Evolutionary conservation across 129 eudicot species (phyloP).

Genomic region (Kitagawia praeruptora): DNA sequence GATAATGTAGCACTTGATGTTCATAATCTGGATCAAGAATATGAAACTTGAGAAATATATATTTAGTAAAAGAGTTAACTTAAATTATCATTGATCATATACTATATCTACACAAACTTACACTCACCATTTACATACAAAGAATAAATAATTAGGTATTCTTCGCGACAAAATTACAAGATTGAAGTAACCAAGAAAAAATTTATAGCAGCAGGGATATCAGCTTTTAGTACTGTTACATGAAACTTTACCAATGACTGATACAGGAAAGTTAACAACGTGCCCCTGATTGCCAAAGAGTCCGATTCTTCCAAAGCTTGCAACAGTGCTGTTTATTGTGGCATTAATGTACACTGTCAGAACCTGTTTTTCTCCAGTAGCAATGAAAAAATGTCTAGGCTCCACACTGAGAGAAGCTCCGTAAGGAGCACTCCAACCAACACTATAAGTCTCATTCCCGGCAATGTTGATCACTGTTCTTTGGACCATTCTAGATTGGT

Average conservation of each 20-base stretch:
- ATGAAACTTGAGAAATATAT: neutral
- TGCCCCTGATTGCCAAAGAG: constrained; percentile 77
- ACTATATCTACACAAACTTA: constrained; percentile 10
- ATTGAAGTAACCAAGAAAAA: constrained; percentile 6
- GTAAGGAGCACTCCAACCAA: constrained; percentile 86
- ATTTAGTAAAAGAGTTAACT: neutral
- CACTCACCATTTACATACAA: constrained; percentile 11
- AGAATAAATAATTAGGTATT: constrained; percentile 1
- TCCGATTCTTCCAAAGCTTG: constrained; percentile 92
- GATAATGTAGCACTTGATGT: neutral
- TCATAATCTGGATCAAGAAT: neutral
- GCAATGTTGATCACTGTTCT: constrained; percentile 66
- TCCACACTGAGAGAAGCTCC: constrained; percentile 70
- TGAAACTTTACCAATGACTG: constrained; percentile 49
- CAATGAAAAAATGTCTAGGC: constrained; percentile 60
- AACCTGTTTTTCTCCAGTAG: constrained; percentile 56
- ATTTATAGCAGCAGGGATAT: constrained; percentile 15
- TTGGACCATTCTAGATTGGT: constrained; percentile 51
- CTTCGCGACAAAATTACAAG: constrained; percentile 10
- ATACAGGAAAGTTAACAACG: constrained; percentile 58
- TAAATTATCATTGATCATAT: neutral
- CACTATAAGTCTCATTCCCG: constrained; percentile 65
- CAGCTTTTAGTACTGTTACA: constrained; percentile 38
- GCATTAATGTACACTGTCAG: constrained; percentile 48
- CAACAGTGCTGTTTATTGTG: constrained; percentile 41